Percentiles rank a stretch among this genome's conserved stretches.
Conservation (phyloP, 1,284 basidiomycete species). For the Sporisorium reilianum region DNA sequence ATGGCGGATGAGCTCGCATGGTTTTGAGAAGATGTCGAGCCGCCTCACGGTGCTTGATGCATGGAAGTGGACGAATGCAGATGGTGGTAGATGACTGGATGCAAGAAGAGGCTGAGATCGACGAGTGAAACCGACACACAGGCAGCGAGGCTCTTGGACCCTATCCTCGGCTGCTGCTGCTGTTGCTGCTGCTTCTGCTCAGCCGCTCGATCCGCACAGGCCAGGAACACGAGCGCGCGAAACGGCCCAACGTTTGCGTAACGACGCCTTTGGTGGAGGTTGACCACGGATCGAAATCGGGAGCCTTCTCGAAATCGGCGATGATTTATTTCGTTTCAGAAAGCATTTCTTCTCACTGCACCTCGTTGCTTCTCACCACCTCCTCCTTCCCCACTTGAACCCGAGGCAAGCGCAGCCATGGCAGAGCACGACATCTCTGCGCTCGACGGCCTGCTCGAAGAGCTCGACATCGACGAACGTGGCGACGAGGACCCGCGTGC, state of each 20-base stretch:
- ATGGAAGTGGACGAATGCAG: not conserved
- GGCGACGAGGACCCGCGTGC: conserved; percentile 29
- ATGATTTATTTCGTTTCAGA: conserved; percentile 18
- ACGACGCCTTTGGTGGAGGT: conserved; percentile 22
- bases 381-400: not conserved
- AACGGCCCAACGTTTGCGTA: not conserved
- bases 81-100: not conserved
- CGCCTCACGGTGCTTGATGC: not conserved
- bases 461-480: conserved; percentile 39
- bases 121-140: conserved; percentile 20
- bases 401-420: conserved; percentile 9
- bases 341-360: not conserved
- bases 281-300: not conserved
- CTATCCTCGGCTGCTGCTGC: conserved; percentile 15
- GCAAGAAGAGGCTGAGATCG: not conserved
- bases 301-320: conserved; percentile 36
- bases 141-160: conserved; percentile 13
- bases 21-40: not conserved
- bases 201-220: conserved; percentile 8
- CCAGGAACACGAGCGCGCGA: conserved; percentile 19
- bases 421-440: conserved; percentile 40
- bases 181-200: conserved; percentile 1
- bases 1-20: conserved; percentile 4
- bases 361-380: not conserved
- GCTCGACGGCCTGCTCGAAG: conserved; percentile 33